Evolutionary conservation across 495 filamentous ascomycete species (phyloP).

Genomic region (Bathelium albidoporum): DNA sequence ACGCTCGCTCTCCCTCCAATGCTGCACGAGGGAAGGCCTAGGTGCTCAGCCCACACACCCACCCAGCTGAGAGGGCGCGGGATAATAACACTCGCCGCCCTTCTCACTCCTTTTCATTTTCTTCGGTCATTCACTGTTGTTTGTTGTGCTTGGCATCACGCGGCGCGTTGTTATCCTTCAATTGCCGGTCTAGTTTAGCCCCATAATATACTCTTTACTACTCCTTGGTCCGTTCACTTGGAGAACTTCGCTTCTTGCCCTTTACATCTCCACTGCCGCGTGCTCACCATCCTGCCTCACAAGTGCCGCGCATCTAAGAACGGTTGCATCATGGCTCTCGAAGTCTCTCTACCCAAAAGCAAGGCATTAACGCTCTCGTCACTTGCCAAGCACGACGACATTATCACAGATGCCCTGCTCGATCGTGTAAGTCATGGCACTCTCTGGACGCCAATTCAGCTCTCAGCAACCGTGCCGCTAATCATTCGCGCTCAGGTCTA

Average conservation of each 20-base stretch:
- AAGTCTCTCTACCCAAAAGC: slow-evolving; percentile 38
- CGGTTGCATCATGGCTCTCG: slow-evolving; percentile 10
- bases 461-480: not conserved
- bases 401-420: slow-evolving; percentile 89
- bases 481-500: slow-evolving; percentile 51
- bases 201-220: not conserved
- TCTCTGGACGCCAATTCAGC: not conserved
- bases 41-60: not conserved
- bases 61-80: not conserved
- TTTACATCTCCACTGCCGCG: not conserved
- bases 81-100: not conserved
- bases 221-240: not conserved
- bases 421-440: slow-evolving; percentile 62
- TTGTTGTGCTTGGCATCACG: slow-evolving; percentile 3
- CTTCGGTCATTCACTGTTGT: not conserved
- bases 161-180: not conserved
- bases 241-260: not conserved
- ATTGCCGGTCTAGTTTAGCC: not conserved
- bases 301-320: too few species aligned
- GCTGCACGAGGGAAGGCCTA: not conserved
- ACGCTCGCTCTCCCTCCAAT: not conserved
- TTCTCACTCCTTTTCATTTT: slow-evolving; percentile 7
- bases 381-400: slow-evolving; percentile 87
- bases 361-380: slow-evolving; percentile 74
- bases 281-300: not conserved